Conservation (phyloP, 2,329 filamentous ascomycete genomes). For the Bipolaris sorokiniana region DNA sequence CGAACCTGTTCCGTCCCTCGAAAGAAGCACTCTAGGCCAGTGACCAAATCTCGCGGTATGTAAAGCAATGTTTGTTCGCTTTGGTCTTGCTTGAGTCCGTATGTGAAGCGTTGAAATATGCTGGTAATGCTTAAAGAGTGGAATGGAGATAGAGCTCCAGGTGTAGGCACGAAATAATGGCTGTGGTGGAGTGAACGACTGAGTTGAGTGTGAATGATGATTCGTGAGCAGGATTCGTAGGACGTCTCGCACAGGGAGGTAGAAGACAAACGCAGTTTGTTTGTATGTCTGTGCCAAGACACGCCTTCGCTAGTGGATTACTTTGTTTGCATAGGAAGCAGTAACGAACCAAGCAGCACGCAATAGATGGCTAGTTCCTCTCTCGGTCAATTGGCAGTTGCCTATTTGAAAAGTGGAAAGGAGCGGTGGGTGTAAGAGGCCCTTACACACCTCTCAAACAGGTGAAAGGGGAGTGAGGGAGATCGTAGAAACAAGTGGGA, state of each 20-base stretch:
- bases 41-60: too few species aligned
- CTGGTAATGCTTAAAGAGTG: constrained; percentile 40
- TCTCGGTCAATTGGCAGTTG: background rate
- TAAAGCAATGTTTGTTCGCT: constrained; percentile 16
- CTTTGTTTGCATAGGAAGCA: constrained; percentile 29
- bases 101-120: constrained; percentile 33
- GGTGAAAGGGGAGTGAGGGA: background rate
- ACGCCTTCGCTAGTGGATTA: constrained; percentile 22
- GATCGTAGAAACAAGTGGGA: background rate
- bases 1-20: constrained; percentile 15
- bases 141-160: constrained; percentile 40
- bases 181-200: constrained; percentile 14
- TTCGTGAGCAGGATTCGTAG: constrained; percentile 25
- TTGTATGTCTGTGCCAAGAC: constrained; percentile 35
- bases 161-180: constrained; percentile 32
- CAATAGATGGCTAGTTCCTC: background rate
- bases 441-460: background rate
- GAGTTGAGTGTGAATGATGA: constrained; percentile 12
- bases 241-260: constrained; percentile 12
- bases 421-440: background rate
- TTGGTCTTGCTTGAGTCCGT: constrained; percentile 6
- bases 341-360: constrained; percentile 27
- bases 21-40: background rate
- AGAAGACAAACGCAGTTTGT: constrained; percentile 21
- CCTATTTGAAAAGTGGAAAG: background rate